Evolutionary conservation across 2,329 filamentous ascomycete species (phyloP), one percentile per base, ranked within the genome.

Genomic region (Aspergillus transmontanensis): DNA sequence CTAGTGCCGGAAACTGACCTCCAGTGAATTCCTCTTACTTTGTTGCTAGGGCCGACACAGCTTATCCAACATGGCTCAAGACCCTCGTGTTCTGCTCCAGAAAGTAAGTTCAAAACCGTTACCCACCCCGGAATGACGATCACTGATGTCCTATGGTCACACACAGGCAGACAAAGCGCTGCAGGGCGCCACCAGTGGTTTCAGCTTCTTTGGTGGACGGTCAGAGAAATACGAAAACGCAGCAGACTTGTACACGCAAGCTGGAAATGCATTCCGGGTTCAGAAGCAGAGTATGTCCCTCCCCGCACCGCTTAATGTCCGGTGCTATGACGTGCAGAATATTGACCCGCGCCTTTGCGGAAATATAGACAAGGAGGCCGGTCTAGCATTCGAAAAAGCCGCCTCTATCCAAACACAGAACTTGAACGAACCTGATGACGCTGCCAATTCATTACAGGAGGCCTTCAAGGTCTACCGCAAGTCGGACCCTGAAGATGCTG

Each of bases 391-490:
- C 69, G 93, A 97, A 77, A 87, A 89, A 78, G 93, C 93, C 14
- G 94, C 93, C n/a, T 79, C 86, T 50, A 89, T 98, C 64, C 92
- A 96, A 78, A 86, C 83, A 57, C 85, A 89, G 69, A 89, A 94
- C 72, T 86, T 98, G 57, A 96, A 93, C 75, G 94, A 98, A 75
- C 92, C 91, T 48, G 92, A 96, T 76, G 95, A 98, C 76, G 93
- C 93, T 55, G 94, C 94, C 67, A 96, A 96, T 80, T 90, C 90
- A 55, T 83, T 93, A 65, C 87, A 90, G 73, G 94, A 98, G 78
- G 95, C 95, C 58, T 98, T 94, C 86, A 97, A 98, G 83, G 90
- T 93, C 64, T 98, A 97, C 82, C 87, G 90, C 72, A 96, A 93
- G 80, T 89, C 91, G 59, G 89, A 92, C 72, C 93, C 93, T 23